Percentiles rank a stretch among this genome's conserved stretches.
phyloP scores from a whole-genome alignment of 148 eudicot species.

The Silene uniflora region DNA sequence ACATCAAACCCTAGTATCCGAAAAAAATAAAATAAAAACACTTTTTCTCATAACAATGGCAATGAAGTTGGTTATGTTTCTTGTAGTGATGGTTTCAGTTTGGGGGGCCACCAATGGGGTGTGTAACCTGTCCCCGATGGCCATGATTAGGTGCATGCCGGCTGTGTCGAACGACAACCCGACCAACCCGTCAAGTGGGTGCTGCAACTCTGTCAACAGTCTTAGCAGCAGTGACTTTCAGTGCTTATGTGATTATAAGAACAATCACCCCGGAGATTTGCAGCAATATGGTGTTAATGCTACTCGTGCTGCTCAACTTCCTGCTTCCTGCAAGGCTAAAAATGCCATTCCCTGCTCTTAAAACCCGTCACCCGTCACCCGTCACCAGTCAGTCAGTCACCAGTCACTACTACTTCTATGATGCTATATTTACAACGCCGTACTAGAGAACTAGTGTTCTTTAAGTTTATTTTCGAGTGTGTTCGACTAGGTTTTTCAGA shows the following conservation, averaged over 20 bases:
- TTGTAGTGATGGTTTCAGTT: conserved; percentile 26
- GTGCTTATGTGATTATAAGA: conserved; percentile 55
- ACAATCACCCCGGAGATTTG: conserved; percentile 24
- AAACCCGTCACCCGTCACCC: background rate
- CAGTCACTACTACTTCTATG: background rate
- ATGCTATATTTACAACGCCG: background rate
- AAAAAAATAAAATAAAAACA: background rate
- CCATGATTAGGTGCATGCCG: conserved; percentile 36
- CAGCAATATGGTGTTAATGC: conserved; percentile 49
- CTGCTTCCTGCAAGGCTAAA: conserved; percentile 36
- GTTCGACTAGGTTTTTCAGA: background rate
- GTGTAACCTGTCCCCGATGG: conserved; percentile 39
- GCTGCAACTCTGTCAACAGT: conserved; percentile 35
- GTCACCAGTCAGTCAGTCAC: no score
- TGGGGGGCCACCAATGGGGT: conserved; percentile 30
- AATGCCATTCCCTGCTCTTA: conserved; percentile 15
- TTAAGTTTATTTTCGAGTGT: background rate
- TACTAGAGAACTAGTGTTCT: background rate
- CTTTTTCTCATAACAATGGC: conserved; percentile 2
- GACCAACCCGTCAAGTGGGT: conserved; percentile 29
- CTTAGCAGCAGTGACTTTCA: conserved; percentile 36
- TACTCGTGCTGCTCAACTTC: conserved; percentile 45
- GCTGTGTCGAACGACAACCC: conserved; percentile 37
- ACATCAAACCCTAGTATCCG: background rate
- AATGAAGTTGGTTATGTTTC: conserved; percentile 18